Conservation (phyloP, 139 green algal species). For the Tetraselmis chui region DNA sequence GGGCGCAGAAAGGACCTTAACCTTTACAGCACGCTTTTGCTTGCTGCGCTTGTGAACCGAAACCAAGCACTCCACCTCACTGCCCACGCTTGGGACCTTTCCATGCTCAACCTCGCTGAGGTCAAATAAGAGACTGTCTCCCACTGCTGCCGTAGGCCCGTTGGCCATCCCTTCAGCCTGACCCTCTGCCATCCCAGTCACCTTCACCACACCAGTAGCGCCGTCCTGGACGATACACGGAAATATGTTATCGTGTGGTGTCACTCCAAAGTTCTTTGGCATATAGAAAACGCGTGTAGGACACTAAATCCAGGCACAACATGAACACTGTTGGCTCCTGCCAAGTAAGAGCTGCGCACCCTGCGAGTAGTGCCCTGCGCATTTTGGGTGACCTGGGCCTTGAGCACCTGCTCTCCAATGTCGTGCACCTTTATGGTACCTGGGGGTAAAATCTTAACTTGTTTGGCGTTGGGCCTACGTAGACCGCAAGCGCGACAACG, state of each 20-base stretch:
- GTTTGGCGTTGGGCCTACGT: not conserved
- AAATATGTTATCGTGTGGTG: too few species aligned
- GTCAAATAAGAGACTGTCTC: not conserved
- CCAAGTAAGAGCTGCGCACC: too few species aligned
- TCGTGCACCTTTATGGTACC: not conserved
- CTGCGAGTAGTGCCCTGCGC: not conserved
- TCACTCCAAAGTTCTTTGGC: too few species aligned
- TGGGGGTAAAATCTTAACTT: not conserved
- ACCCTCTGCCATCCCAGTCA: not conserved
- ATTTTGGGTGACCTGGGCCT: not conserved
- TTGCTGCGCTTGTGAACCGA: not conserved
- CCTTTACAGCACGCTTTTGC: not conserved
- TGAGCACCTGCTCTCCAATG: not conserved
- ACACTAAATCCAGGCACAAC: too few species aligned
- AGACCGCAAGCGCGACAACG: not conserved
- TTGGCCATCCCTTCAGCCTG: not conserved
- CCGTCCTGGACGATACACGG: not conserved
- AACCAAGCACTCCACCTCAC: not conserved
- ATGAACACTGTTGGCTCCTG: too few species aligned
- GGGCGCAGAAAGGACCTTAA: not conserved
- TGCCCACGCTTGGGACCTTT: not conserved
- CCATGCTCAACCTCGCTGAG: not conserved
- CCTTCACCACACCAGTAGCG: not conserved
- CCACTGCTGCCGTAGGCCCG: not conserved
- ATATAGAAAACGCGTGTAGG: too few species aligned